Percentiles rank a stretch among this genome's conserved stretches.
Conservation (phyloP, 805 yeast genomes). For the Ogataea nonfermentans region DNA sequence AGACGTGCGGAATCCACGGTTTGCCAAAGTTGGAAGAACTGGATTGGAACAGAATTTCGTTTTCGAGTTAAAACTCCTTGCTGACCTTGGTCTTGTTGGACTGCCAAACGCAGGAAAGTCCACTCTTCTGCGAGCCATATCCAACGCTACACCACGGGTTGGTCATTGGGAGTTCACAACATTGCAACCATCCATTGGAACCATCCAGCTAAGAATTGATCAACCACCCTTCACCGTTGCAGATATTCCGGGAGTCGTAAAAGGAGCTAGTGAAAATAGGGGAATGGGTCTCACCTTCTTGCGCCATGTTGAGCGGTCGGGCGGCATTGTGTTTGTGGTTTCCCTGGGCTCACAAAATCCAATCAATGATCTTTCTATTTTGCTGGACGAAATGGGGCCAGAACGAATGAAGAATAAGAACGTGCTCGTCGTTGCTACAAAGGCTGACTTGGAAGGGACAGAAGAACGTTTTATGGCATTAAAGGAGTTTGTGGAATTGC, state of each 20-base stretch:
- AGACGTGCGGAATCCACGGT: slow-evolving; percentile 84
- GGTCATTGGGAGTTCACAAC: slow-evolving; percentile 99
- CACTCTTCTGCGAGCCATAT: slow-evolving; percentile 79
- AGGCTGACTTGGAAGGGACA: slow-evolving; percentile 73
- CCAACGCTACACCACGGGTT: slow-evolving; percentile 84
- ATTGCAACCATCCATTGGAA: slow-evolving; percentile 86
- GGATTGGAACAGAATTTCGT: slow-evolving; percentile 66
- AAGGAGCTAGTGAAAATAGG: slow-evolving; percentile 79
- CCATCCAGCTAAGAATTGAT: slow-evolving; percentile 66
- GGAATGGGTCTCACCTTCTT: slow-evolving; percentile 95
- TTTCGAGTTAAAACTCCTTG: slow-evolving; percentile 82
- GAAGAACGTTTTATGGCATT: slow-evolving; percentile 48
- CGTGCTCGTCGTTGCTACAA: slow-evolving; percentile 83
- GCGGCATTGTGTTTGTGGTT: slow-evolving; percentile 84
- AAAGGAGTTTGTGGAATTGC: slow-evolving; percentile 40
- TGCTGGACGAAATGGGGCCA: slow-evolving; percentile 71
- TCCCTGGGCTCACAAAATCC: slow-evolving; percentile 72
- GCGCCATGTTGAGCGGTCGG: slow-evolving; percentile 88
- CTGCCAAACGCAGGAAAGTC: slow-evolving; percentile 97
- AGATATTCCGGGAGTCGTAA: slow-evolving; percentile 93
- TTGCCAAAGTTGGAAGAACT: slow-evolving; percentile 75
- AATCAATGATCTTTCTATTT: slow-evolving; percentile 55
- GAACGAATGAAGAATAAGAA: slow-evolving; percentile 58
- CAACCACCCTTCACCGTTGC: slow-evolving; percentile 84
- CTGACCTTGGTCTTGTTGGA: slow-evolving; percentile 93